These are phyloP conservation scores for Colletotrichum truncatum DNA, from an alignment of 2,329 filamentous ascomycete genomes.

Conservation along the genomic window DNA sequence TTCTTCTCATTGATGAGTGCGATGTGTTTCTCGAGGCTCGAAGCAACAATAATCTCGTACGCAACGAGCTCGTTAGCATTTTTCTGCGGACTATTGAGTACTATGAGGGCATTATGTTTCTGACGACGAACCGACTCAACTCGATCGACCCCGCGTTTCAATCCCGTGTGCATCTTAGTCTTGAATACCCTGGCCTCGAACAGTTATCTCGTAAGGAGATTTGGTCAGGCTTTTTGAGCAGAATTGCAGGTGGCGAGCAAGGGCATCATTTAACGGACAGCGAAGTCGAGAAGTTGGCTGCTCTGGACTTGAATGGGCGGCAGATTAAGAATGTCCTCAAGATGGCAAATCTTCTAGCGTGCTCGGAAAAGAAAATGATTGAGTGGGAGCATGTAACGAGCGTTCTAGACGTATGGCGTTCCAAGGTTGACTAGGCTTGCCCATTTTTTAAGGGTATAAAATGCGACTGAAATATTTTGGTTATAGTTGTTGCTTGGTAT, in stretches of 20 bases:
- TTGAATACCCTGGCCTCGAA: not conserved
- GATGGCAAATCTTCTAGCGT: not conserved
- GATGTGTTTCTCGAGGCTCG: constrained; percentile 77
- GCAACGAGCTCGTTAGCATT: constrained; percentile 34
- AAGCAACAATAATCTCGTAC: constrained; percentile 65
- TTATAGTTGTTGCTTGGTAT: no score
- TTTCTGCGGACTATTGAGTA: constrained; percentile 49
- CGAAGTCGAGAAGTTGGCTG: not conserved
- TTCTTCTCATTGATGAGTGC: constrained; percentile 85
- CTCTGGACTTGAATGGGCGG: not conserved
- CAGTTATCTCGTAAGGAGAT: not conserved
- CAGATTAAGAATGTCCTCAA: not conserved
- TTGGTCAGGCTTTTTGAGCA: not conserved
- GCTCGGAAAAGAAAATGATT: not conserved
- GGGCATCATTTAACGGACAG: not conserved
- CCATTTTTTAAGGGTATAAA: not conserved
- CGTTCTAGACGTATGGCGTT: not conserved
- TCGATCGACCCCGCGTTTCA: constrained; percentile 41
- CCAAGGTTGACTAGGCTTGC: not conserved
- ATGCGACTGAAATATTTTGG: no score
- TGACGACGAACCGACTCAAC: constrained; percentile 51
- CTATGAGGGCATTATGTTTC: constrained; percentile 45
- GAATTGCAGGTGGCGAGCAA: not conserved
- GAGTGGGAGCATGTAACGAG: not conserved
- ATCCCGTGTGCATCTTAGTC: constrained; percentile 30